These are phyloP conservation scores for Oryza australiensis DNA, from an alignment of 176 grass and related monocot genomes.

Conservation along the genomic window DNA sequence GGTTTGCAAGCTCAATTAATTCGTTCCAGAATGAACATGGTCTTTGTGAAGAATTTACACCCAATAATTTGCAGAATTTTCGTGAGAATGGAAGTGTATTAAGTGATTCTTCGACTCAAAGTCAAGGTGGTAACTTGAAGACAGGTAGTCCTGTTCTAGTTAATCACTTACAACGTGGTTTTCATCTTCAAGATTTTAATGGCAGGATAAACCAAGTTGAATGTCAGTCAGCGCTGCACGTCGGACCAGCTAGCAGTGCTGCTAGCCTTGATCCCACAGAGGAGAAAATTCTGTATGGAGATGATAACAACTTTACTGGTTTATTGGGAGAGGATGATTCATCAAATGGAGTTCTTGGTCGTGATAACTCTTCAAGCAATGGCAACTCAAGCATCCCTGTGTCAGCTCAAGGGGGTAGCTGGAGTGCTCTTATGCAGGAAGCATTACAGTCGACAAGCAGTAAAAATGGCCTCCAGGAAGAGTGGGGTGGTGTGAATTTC, in stretches of 20 bases:
- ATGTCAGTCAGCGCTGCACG: conserved; percentile 17
- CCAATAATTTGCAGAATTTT: conserved; percentile 42
- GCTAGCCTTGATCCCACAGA: conserved; percentile 51
- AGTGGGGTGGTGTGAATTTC: conserved; percentile 41
- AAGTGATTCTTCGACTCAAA: conserved; percentile 15
- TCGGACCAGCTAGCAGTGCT: conserved; percentile 23
- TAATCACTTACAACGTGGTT: conserved; percentile 25
- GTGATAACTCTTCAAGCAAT: conserved; percentile 23
- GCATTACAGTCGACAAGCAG: conserved; percentile 46
- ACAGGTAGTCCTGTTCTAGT: conserved; percentile 26
- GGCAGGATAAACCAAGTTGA: conserved; percentile 29
- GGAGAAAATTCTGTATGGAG: conserved; percentile 51
- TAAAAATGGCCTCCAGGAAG: conserved; percentile 44
- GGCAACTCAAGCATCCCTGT: conserved; percentile 23
- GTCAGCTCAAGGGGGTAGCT: conserved; percentile 48
- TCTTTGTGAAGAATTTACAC: conserved; percentile 25
- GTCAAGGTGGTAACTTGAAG: conserved; percentile 15
- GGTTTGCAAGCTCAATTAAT: conserved; percentile 13
- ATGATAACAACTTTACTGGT: conserved; percentile 45
- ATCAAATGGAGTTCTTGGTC: conserved; percentile 20
- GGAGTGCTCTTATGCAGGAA: conserved; percentile 67
- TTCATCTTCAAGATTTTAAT: conserved; percentile 41
- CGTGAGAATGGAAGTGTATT: conserved; percentile 39
- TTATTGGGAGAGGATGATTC: conserved; percentile 32
- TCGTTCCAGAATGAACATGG: conserved; percentile 26